Evolutionary conservation across 805 yeast genomes (phyloP).

Genomic region (Metschnikowia reukaufii): DNA sequence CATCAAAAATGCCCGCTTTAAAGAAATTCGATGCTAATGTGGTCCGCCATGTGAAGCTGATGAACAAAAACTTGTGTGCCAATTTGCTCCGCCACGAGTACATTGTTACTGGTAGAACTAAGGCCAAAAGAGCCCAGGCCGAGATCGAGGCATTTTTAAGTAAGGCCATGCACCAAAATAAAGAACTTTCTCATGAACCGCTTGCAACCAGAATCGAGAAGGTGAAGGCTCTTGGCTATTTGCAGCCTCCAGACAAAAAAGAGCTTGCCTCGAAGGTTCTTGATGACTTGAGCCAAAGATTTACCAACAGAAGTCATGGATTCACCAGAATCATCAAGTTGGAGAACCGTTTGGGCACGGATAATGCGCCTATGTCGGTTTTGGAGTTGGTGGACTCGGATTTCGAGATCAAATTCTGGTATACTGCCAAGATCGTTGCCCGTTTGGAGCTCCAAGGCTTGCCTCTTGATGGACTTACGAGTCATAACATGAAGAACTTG

Average conservation of each 20-base stretch:
- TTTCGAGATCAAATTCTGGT: slow-evolving; percentile 70
- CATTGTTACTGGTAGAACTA: slow-evolving; percentile 43
- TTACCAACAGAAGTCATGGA: slow-evolving; percentile 66
- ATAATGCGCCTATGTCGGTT: slow-evolving; percentile 86
- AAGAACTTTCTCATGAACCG: slow-evolving; percentile 17
- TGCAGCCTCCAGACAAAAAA: slow-evolving; percentile 28
- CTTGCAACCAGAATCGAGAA: slow-evolving; percentile 17
- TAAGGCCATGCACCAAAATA: slow-evolving; percentile 30
- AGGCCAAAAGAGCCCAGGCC: slow-evolving; percentile 45
- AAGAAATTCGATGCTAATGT: slow-evolving; percentile 43
- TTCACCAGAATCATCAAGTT: slow-evolving; percentile 81
- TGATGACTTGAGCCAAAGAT: slow-evolving; percentile 63
- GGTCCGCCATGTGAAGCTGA: slow-evolving; percentile 44
- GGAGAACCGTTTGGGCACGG: slow-evolving; percentile 81
- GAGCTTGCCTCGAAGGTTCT: slow-evolving; percentile 55
- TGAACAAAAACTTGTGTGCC: slow-evolving; percentile 45
- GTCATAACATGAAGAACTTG: slow-evolving; percentile 55
- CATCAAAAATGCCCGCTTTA: slow-evolving; percentile 36
- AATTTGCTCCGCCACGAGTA: slow-evolving; percentile 45
- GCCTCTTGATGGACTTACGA: slow-evolving; percentile 50
- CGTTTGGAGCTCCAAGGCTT: slow-evolving; percentile 65
- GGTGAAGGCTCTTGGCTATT: slow-evolving; percentile 23
- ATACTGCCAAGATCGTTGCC: slow-evolving; percentile 82
- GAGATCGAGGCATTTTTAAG: slow-evolving; percentile 41
- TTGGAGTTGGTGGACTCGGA: slow-evolving; percentile 76